These are phyloP conservation scores for Fragaria iinumae DNA, from an alignment of 306 rosid species.

Conservation along the genomic window DNA sequence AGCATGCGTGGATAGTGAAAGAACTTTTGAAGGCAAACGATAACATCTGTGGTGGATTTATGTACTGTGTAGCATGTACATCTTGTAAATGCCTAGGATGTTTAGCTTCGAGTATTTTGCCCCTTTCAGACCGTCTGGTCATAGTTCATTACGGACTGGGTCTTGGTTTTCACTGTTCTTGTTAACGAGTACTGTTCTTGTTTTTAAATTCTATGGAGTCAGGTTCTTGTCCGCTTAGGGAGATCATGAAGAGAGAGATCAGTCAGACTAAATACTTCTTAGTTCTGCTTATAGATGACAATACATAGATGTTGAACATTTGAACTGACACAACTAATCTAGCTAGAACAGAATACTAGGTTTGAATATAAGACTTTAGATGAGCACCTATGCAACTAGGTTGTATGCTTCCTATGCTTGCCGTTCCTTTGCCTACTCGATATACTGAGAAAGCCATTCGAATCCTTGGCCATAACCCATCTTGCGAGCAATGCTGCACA, in stretches of 20 bases:
- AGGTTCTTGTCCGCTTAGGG: no score
- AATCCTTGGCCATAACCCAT: conserved; percentile 89
- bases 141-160: conserved; percentile 24
- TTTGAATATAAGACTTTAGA: no score
- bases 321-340: not conserved
- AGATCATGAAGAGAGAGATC: no score
- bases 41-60: conserved; percentile 18
- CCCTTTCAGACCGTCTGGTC: conserved; percentile 30
- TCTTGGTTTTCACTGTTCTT: conserved; percentile 18
- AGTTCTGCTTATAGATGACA: not conserved
- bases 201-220: not conserved
- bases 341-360: not conserved
- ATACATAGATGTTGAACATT: not conserved
- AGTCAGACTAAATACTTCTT: not conserved
- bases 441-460: conserved; percentile 76
- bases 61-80: conserved; percentile 41
- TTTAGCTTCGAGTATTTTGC: conserved; percentile 21
- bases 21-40: conserved; percentile 26
- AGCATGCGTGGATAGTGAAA: conserved; percentile 46
- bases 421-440: conserved; percentile 42
- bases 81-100: conserved; percentile 46
- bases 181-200: not conserved
- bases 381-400: conserved; percentile 7
- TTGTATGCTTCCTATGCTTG: not conserved
- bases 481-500: conserved; percentile 86